Evolutionary conservation across 306 rosid genomes (phyloP), one percentile per base, ranked within the genome.

Genomic region (Cicer cuneatum): DNA sequence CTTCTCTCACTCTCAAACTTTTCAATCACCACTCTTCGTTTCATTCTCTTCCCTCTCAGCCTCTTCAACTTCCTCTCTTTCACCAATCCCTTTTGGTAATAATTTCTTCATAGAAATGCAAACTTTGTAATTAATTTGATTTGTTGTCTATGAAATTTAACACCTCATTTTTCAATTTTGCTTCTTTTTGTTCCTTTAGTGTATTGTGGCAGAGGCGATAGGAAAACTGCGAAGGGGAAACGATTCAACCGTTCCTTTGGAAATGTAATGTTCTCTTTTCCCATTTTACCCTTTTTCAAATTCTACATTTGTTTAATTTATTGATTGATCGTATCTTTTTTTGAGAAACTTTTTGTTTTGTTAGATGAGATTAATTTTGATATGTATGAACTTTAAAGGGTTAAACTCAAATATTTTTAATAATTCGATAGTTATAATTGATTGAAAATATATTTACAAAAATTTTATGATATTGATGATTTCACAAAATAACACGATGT

Each of bases 191-290:
- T 24, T 51, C 7, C 37, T 11, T 29, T 83, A 90, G 96, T 92
- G 58, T 85, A 76, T 56, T 92, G 96, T 69, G 98, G 96, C 61
- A 87, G 89, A 85, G 98, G 93, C 29, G 90, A 92, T 76, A 87
- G 68, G 93, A 92, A 87, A 82, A 90, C 92, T 5, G 90, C 84
- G 12, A 88, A 66, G 77, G 96, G 97, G 35, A 92, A 92, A 81
- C 96, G 92, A 66, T 92, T 92, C 89, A 87, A 72, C 73, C 96
- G 87, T 85, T 92, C 98, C 0, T 88, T 60, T 62, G 98, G 92
- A 69, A 92, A 88, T 85, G 92, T 89, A 52, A 63, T 49, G 43
- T 15, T 41, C 61, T 54, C 39, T 57, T 59, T 52, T 38, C 9
- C 71, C 33, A 24, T 57, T 47, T 67, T 42, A 15, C 51, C 58